Conservation (phyloP, 345 rosid genomes). For the Durio zibethinus region DNA sequence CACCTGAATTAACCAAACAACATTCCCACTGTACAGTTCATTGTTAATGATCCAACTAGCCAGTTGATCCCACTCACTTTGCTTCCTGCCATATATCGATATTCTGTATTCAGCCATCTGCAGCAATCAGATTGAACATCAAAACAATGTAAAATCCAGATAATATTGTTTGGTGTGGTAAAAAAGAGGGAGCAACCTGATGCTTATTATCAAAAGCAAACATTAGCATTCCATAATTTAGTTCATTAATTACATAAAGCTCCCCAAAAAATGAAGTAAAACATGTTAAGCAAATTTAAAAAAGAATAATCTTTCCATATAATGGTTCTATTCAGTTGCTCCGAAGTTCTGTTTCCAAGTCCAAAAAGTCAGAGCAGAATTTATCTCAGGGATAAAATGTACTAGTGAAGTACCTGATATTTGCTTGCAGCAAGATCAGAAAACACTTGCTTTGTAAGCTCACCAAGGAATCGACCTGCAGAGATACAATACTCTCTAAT, state of each 20-base stretch:
- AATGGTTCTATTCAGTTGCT: background rate
- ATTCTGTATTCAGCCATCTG: slow-evolving; percentile 99
- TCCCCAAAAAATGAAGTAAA: background rate
- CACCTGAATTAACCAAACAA: slow-evolving; percentile 99
- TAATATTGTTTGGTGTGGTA: background rate
- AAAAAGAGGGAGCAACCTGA: background rate
- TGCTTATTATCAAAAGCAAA: slow-evolving; percentile 2
- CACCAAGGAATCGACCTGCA: slow-evolving; percentile 94
- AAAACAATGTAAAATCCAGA: background rate
- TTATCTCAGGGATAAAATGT: background rate
- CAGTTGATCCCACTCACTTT: slow-evolving; percentile 98
- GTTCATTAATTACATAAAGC: background rate
- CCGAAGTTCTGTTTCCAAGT: background rate
- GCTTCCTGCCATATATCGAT: slow-evolving; percentile 97
- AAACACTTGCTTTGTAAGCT: slow-evolving; percentile 90
- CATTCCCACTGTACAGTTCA: slow-evolving; percentile 91
- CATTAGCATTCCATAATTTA: background rate
- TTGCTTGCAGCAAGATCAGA: slow-evolving; percentile 91
- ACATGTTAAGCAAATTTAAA: background rate
- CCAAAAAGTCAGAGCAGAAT: background rate
- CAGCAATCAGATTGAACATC: slow-evolving; percentile 23
- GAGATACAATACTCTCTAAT: slow-evolving; percentile 2
- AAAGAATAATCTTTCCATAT: background rate
- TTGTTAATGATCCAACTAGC: slow-evolving; percentile 99
- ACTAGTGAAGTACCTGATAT: slow-evolving; percentile 62